These are phyloP conservation scores for Fusarium compactum DNA, from an alignment of 2,329 filamentous ascomycete species.

Conservation along the genomic window DNA sequence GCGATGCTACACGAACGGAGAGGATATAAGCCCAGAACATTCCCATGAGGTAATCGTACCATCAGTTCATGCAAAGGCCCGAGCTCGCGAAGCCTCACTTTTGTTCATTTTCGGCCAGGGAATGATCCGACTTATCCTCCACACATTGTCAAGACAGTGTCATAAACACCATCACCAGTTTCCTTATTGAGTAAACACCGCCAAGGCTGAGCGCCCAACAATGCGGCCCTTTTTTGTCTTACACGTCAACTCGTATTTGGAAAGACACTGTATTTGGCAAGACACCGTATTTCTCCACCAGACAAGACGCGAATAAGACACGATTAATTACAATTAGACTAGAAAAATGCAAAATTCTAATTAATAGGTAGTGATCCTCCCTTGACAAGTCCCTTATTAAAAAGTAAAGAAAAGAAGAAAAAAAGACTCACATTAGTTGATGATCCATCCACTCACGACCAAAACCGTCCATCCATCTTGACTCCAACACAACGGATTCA, in stretches of 20 bases:
- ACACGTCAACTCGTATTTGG: slow-evolving; percentile 18
- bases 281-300: not conserved
- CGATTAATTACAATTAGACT: not conserved
- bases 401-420: slow-evolving; percentile 6
- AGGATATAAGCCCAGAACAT: slow-evolving; percentile 17
- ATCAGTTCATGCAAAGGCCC: slow-evolving; percentile 34
- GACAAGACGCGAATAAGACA: not conserved
- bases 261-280: not conserved
- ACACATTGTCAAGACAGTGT: slow-evolving; percentile 13
- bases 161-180: slow-evolving; percentile 17
- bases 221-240: slow-evolving; percentile 27
- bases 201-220: slow-evolving; percentile 28
- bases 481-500: slow-evolving; percentile 36
- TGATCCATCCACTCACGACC: slow-evolving; percentile 20
- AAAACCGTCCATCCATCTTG: slow-evolving; percentile 42
- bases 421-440: slow-evolving; percentile 23
- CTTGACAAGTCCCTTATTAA: not conserved
- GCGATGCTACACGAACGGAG: not conserved
- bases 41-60: slow-evolving; percentile 33
- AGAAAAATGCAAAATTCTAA: not conserved
- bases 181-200: slow-evolving; percentile 2
- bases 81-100: slow-evolving; percentile 36
- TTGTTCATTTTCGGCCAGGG: slow-evolving; percentile 2
- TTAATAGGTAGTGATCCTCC: slow-evolving; percentile 22
- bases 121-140: not conserved